A percentile compares a stretch with the other conserved stretches of the same genome.
These are phyloP conservation scores for Neonectria neomacrospora DNA, from an alignment of 2,329 filamentous ascomycete genomes.

Conservation along the genomic window DNA sequence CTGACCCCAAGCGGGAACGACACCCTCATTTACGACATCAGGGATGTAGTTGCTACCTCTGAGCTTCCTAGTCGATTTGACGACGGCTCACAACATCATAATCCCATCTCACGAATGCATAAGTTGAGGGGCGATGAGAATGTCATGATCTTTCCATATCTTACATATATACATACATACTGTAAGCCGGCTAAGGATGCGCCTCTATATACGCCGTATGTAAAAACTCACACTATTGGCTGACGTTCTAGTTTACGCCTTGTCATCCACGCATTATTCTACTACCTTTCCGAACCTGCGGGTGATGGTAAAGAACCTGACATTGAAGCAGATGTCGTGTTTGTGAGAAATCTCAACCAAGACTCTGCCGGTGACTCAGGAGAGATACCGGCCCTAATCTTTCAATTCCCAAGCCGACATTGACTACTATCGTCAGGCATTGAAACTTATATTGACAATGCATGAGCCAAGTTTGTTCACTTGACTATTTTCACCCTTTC, in stretches of 20 bases:
- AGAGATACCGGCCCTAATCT: neutral
- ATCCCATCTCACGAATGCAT: neutral
- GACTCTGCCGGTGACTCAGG: neutral
- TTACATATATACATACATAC: too few relatives aligned
- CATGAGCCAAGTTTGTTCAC: neutral
- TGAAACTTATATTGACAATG: neutral
- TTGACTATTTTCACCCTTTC: neutral
- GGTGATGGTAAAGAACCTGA: too few relatives aligned
- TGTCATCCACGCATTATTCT: neutral
- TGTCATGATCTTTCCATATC: neutral
- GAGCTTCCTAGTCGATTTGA: neutral
- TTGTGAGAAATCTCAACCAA: neutral
- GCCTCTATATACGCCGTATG: neutral
- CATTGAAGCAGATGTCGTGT: too few relatives aligned
- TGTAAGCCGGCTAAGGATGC: neutral
- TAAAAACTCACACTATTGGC: neutral
- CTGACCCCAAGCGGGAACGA: neutral
- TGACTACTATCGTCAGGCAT: neutral
- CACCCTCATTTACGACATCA: neutral
- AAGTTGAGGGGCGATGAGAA: neutral
- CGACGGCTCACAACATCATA: neutral
- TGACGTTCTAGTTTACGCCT: neutral
- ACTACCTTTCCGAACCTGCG: too few relatives aligned
- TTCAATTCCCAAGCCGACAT: neutral
- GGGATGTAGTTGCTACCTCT: neutral